Base-by-base conservation (phyloP, 2,329 filamentous ascomycete species). In the Cladorrhinum sp. region DNA sequence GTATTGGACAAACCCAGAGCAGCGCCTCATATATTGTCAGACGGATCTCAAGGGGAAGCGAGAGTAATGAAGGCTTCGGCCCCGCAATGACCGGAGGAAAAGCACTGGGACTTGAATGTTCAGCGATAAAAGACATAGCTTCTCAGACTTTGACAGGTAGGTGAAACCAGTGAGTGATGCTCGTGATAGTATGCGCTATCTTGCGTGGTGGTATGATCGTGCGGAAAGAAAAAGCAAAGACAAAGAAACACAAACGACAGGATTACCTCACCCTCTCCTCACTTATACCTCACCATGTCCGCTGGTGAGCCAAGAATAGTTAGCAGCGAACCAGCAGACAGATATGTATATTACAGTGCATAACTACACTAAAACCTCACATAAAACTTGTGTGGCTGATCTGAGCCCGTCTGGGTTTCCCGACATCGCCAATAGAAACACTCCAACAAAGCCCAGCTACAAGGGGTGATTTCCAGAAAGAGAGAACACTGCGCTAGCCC, bases 41-140 rank as follows among this genome's bases (percentile, higher is more conserved):
- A 14, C 80, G 75, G 54, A 82, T 72, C 65, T 82, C 80, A 14
- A 74, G 65, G 0, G 79, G 78, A 4, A 80, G 68, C 28, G 71
- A 66, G 52, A 79, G 67, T 57, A 79, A 36, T 12, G 33, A 36
- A 36, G 33, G 67, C 12, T 67, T 57, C 6, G 42, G 42, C n/a
- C 16, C 16, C 4, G 36, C 36, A 3, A 16, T 42, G 26, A 9
- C 26, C 26, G 4, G 26, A 28, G 26, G 4, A 5, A 9, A 28
- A 28, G 26, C 26, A 4, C 26, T 28, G 4, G 26, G 26, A 28
- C 4, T 42, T 42, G 10, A 42, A 42, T n/a, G 4, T n/a, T 42
- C 4, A 42, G 14, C 3, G n/a, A 16, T 16, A 42, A 10, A 16
- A 42, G 36, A 42, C n/a, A 42, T 42, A 16, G 10, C 36, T 16